These are phyloP conservation scores for Xerocomellus intermedius DNA, from an alignment of 768 basidiomycete species.

Conservation along the genomic window DNA sequence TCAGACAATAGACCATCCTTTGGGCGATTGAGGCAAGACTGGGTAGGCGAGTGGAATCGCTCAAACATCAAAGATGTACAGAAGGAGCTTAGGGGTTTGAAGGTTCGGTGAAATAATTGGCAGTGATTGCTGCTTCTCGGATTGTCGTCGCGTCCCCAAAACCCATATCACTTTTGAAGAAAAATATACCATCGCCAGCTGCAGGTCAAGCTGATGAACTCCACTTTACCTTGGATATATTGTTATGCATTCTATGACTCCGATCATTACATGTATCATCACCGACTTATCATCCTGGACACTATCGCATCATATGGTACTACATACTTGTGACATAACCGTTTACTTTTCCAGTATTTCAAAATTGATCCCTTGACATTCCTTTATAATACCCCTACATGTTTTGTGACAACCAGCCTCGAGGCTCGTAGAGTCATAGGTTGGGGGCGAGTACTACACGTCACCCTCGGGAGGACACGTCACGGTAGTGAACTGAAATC, in stretches of 20 bases:
- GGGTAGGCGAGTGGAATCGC: conserved; percentile 44
- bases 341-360: not conserved
- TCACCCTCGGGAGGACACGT: no score
- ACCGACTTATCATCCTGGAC: not conserved
- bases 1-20: not conserved
- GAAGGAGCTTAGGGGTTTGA: conserved; percentile 34
- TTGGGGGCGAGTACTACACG: no score
- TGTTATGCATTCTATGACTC: not conserved
- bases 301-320: conserved; percentile 1
- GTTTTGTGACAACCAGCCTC: no score
- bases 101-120: conserved; percentile 10
- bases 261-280: conserved; percentile 12
- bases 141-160: not conserved
- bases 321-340: not conserved
- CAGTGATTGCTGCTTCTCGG: not conserved
- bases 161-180: not conserved
- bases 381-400: not conserved
- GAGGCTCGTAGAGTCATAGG: no score
- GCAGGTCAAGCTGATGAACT: conserved; percentile 15
- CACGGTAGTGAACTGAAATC: no score
- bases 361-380: not conserved
- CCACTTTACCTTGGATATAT: not conserved
- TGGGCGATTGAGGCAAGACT: conserved; percentile 14
- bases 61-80: conserved; percentile 40
- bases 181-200: conserved; percentile 1